Evolutionary conservation across 1,284 basidiomycete genomes (phyloP), one percentile per base, ranked within the genome.

Genomic region (Trichosporon asahii): DNA sequence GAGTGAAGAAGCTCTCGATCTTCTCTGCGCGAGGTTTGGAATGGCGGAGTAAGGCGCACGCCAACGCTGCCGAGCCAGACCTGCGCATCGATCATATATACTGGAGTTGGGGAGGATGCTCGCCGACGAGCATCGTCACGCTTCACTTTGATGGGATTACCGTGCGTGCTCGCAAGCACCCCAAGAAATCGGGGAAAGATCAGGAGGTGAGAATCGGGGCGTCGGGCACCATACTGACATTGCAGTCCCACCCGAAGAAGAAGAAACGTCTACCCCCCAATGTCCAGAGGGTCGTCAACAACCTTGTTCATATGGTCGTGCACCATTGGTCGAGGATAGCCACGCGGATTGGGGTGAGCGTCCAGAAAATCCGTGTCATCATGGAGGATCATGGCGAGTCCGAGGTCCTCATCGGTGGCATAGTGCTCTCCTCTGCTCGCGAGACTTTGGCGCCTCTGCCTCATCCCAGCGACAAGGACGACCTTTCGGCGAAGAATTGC

Each of bases 141-240:
- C 64, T 81, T 25, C 76, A 80, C n/a, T 66, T 82, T 6, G 78
- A 82, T 49, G 80, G 80, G 2, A 68, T 82, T 6, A 76, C 70
- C 12, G 35, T 78, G 15, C 70, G 79, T 18, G 53, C 76, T 8
- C 72, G 67, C 46, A 70, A 73, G 57, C 65, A 61, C 23, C 44
- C 67, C 5, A 49, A 67, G 15, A 15, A 66, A 23, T 29, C 61
- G 12, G 8, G 40, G 9, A 37, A 44, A 57, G 40, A 37, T 15
- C 60, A 63, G 6, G 67, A 66, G 35, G 71, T 72, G 65, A 69
- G 69, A 40, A 11, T 61, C 40, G 37, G 12, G 23, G 35, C 61
- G 15, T 40, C 33, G 23, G 21, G 33, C 25, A 21, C n/a, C 7
- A 25, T 15, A n/a, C 55, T 68, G 64, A 66, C 44, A 6, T 21